Evolutionary conservation across 2,329 filamentous ascomycete species (phyloP).

Genomic region (Apiospora aurea): DNA sequence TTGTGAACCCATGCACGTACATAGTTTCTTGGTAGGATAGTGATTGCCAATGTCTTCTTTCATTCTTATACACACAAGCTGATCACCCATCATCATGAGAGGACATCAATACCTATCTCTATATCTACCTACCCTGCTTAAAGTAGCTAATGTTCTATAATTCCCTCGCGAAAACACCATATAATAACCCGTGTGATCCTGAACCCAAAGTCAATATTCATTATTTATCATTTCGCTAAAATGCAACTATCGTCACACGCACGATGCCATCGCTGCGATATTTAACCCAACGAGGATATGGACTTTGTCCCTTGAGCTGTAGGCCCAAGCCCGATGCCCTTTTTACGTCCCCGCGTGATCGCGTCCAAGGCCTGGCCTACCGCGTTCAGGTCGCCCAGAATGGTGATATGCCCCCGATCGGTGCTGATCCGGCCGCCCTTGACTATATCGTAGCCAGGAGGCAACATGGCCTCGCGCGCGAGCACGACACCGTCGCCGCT

Average conservation of each 20-base stretch:
- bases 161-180: constrained; percentile 10
- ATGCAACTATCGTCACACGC: neutral
- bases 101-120: neutral
- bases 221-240: constrained; percentile 5
- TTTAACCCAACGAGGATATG: neutral
- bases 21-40: too few species aligned
- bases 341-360: constrained; percentile 69
- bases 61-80: neutral
- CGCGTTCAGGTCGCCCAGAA: constrained; percentile 84
- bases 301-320: neutral
- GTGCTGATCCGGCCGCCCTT: constrained; percentile 78
- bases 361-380: constrained; percentile 78
- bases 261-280: neutral
- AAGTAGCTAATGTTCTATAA: neutral
- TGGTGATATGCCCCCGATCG: constrained; percentile 85
- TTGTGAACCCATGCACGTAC: neutral
- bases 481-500: constrained; percentile 90
- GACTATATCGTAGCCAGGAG: constrained; percentile 77
- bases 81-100: neutral
- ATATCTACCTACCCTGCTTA: neutral
- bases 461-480: constrained; percentile 84
- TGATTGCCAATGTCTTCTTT: neutral
- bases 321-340: constrained; percentile 71
- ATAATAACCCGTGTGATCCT: neutral
- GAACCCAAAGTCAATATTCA: neutral